These are phyloP conservation scores for Taiozyma sp. DNA, from an alignment of 1,139 yeast species.

Conservation along the genomic window DNA sequence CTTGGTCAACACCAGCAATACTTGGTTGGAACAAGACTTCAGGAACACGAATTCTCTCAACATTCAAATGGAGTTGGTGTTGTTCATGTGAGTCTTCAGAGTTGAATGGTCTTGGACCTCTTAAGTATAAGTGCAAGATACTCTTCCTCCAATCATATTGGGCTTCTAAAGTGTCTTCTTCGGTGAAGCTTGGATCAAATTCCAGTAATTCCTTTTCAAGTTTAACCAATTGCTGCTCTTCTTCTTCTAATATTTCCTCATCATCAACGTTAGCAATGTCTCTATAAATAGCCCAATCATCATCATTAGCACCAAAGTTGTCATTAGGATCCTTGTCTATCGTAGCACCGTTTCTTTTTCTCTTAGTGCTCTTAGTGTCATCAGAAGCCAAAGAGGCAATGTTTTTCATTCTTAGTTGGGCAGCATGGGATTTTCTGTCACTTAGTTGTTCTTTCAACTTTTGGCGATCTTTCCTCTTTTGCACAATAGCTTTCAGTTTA, in stretches of 20 bases:
- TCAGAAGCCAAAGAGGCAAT: slow-evolving; percentile 87
- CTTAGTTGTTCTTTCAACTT: slow-evolving; percentile 74
- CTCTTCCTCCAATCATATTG: slow-evolving; percentile 86
- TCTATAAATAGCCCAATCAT: slow-evolving; percentile 90
- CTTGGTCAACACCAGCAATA: slow-evolving; percentile 94
- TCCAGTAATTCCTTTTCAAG: slow-evolving; percentile 75
- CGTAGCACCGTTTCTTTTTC: slow-evolving; percentile 56
- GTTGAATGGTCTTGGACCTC: slow-evolving; percentile 81
- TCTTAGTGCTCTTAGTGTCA: slow-evolving; percentile 35
- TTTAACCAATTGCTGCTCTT: slow-evolving; percentile 52
- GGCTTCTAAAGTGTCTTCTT: slow-evolving; percentile 80
- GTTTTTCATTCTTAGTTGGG: slow-evolving; percentile 89
- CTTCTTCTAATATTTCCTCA: slow-evolving; percentile 73
- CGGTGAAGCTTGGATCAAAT: slow-evolving; percentile 78
- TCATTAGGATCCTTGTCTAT: slow-evolving; percentile 92
- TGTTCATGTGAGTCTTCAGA: slow-evolving; percentile 63
- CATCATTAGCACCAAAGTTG: slow-evolving; percentile 94
- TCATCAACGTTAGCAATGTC: slow-evolving; percentile 75
- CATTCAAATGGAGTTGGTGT: slow-evolving; percentile 85
- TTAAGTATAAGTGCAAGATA: slow-evolving; percentile 72
- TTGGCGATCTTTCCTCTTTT: slow-evolving; percentile 59
- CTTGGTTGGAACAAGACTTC: slow-evolving; percentile 93
- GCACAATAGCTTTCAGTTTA: slow-evolving; percentile 53
- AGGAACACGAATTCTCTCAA: slow-evolving; percentile 89
- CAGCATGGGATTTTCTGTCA: slow-evolving; percentile 87